Evolutionary conservation across 202 grass and related monocot genomes (phyloP).

Genomic region (Brachypodium distachyon): DNA sequence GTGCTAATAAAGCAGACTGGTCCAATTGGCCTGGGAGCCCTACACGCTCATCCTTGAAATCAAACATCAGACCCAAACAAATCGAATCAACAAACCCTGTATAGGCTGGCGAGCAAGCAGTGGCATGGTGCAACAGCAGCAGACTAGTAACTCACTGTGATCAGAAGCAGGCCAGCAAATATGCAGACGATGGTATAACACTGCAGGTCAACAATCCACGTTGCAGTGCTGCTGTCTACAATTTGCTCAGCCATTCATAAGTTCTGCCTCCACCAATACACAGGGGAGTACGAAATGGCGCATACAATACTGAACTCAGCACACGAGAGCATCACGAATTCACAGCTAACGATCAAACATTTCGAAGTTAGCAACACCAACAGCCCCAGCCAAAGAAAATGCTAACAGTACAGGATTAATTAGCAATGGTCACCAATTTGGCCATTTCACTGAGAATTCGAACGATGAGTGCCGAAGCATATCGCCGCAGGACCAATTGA

Average conservation of each 20-base stretch:
- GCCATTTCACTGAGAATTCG: not conserved
- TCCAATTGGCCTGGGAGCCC: not conserved
- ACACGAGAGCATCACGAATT: constrained; percentile 15
- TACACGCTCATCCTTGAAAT: not conserved
- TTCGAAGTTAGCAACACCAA: not conserved
- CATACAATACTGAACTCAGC: not conserved
- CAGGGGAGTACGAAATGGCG: not conserved
- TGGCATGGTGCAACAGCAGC: not conserved
- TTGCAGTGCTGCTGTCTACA: not conserved
- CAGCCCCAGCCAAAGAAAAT: constrained; percentile 7
- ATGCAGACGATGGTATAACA: not conserved
- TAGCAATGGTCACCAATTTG: not conserved
- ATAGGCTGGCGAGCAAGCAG: not conserved
- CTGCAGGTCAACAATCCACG: not conserved
- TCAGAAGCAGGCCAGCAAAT: not conserved
- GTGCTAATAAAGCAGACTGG: not conserved
- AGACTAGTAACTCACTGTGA: not conserved
- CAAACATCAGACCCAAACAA: not conserved
- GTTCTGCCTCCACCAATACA: not conserved
- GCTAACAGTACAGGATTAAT: not conserved
- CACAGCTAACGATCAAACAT: not conserved
- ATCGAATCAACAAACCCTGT: not conserved
- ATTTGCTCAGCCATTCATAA: not conserved
- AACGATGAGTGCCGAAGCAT: not conserved
- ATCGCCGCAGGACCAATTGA: not conserved